Conservation (phyloP, 75 land plant genomes). For the Selaginella moellendorffii region DNA sequence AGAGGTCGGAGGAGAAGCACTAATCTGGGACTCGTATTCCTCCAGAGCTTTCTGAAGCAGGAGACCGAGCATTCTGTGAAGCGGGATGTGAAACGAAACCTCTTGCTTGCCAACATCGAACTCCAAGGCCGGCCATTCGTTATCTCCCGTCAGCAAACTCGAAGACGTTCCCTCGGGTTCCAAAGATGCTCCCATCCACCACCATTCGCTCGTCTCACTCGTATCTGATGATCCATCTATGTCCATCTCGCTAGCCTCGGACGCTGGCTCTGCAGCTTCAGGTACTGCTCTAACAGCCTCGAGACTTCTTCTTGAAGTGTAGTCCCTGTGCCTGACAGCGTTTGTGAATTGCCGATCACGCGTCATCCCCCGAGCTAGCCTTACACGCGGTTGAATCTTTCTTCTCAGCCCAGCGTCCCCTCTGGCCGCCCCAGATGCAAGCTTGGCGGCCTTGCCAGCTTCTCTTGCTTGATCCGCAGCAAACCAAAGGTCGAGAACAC, state of each 20-base stretch:
- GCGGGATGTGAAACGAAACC: slow-evolving; percentile 77
- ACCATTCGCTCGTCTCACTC: not conserved
- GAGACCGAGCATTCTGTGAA: slow-evolving; percentile 68
- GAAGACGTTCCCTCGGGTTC: not conserved
- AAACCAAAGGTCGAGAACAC: slow-evolving; percentile 60
- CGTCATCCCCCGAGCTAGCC: slow-evolving; percentile 18
- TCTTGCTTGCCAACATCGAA: slow-evolving; percentile 85
- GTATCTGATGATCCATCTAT: too few relatives aligned
- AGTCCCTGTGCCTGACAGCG: slow-evolving; percentile 2
- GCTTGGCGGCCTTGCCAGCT: too few relatives aligned
- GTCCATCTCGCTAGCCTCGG: too few relatives aligned
- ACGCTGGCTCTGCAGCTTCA: slow-evolving; percentile 5
- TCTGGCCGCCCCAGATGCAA: too few relatives aligned
- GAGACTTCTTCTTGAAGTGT: slow-evolving; percentile 21
- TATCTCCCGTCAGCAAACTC: slow-evolving; percentile 11
- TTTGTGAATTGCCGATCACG: not conserved
- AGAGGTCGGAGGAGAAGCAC: not conserved
- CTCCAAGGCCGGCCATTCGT: slow-evolving; percentile 48
- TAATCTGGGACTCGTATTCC: not conserved
- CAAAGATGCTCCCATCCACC: slow-evolving; percentile 21
- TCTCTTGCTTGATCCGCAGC: slow-evolving; percentile 20
- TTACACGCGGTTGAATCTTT: slow-evolving; percentile 17
- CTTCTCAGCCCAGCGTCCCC: slow-evolving; percentile 6
- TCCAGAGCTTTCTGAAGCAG: slow-evolving; percentile 45
- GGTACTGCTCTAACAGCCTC: slow-evolving; percentile 7